Evolutionary conservation across 495 filamentous ascomycete species (phyloP).

Genomic region (Trichoderma orchidacearum): DNA sequence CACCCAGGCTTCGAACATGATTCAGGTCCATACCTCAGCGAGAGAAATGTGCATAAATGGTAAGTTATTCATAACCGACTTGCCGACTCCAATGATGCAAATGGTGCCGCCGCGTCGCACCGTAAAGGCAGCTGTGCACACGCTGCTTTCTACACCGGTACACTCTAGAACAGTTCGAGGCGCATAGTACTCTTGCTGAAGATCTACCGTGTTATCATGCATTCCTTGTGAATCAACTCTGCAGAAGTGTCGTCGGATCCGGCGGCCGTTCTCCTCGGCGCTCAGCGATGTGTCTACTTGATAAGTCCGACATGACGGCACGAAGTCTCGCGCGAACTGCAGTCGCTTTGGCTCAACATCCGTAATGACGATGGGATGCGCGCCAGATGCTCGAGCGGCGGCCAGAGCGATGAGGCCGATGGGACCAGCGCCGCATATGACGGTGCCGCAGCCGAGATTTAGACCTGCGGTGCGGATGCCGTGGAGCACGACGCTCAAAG

Average conservation of each 20-base stretch:
- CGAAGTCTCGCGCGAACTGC: constrained; percentile 43
- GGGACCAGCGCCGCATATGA: constrained; percentile 35
- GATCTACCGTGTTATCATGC: background rate
- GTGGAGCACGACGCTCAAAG: constrained; percentile 32
- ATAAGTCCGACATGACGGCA: constrained; percentile 40
- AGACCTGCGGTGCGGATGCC: constrained; percentile 26
- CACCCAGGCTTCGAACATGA: background rate
- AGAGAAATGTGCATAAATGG: constrained; percentile 55
- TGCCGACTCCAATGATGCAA: constrained; percentile 52
- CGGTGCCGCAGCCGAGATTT: constrained; percentile 20
- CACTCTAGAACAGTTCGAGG: constrained; percentile 48
- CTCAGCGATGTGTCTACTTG: constrained; percentile 30
- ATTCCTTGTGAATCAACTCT: background rate
- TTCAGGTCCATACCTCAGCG: constrained; percentile 26
- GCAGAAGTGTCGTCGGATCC: constrained; percentile 38
- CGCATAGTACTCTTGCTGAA: constrained; percentile 30
- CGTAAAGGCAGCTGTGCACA: constrained; percentile 41
- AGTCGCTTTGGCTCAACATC: constrained; percentile 43
- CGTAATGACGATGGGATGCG: constrained; percentile 50
- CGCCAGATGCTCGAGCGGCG: constrained; percentile 43
- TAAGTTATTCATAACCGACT: constrained; percentile 44
- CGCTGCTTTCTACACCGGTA: constrained; percentile 47
- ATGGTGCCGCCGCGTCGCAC: constrained; percentile 43
- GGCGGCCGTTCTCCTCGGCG: constrained; percentile 35
- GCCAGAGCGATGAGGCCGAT: constrained; percentile 37